These are phyloP conservation scores for Lithocarpus polystachyus DNA, from an alignment of 306 rosid genomes.

Conservation along the genomic window DNA sequence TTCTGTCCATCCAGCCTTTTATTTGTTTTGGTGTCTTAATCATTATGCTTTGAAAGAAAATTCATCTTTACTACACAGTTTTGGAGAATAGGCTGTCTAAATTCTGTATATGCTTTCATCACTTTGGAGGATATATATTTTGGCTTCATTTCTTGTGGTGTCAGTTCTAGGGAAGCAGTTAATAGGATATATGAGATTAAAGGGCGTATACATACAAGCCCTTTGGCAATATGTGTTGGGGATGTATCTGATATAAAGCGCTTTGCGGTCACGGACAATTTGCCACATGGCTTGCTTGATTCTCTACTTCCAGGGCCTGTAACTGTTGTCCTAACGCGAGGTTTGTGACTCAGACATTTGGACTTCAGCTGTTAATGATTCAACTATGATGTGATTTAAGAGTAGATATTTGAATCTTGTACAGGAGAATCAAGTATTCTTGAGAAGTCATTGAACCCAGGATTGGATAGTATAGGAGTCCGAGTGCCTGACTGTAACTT, in stretches of 20 bases:
- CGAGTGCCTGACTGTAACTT: slow-evolving; percentile 87
- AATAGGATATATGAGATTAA: slow-evolving; percentile 76
- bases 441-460: slow-evolving; percentile 85
- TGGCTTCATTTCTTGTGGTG: slow-evolving; percentile 20
- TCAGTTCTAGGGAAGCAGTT: slow-evolving; percentile 72
- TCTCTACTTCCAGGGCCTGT: slow-evolving; percentile 93
- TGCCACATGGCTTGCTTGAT: slow-evolving; percentile 73
- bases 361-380: background rate
- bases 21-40: background rate
- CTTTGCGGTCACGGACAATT: slow-evolving; percentile 65
- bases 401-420: slow-evolving; percentile 32
- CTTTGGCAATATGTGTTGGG: slow-evolving; percentile 80
- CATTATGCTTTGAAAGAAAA: background rate
- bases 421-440: slow-evolving; percentile 82
- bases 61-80: background rate
- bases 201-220: slow-evolving; percentile 74
- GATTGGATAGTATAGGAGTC: slow-evolving; percentile 80
- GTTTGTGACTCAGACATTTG: slow-evolving; percentile 24
- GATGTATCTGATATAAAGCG: slow-evolving; percentile 65
- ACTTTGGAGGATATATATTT: background rate
- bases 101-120: background rate
- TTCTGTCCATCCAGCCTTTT: background rate
- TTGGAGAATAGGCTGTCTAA: background rate
- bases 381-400: slow-evolving; percentile 7
- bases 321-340: slow-evolving; percentile 71